Evolutionary conservation across 2,329 filamentous ascomycete species (phyloP), one percentile per base, ranked within the genome.

Genomic region (Ceratocystis ficicola): DNA sequence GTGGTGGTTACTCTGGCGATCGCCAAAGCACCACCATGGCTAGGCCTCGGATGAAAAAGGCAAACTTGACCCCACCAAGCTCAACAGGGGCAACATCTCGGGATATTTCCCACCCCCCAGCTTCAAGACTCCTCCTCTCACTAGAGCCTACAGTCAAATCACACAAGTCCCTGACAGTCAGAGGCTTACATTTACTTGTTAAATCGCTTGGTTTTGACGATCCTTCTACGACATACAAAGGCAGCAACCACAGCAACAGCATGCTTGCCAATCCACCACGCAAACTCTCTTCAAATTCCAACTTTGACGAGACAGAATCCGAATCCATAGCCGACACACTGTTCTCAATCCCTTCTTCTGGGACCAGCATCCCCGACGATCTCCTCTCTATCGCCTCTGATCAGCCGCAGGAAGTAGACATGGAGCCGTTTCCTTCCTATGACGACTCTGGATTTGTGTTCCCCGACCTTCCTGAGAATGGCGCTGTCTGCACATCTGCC

Each of bases 391-490:
- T 46, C 41, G 25, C 10, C 61, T 30, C 8, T 46, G 61, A 63
- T 20, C 22, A 28, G 25, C n/a, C 41, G 3, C 61, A 44, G 41
- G 61, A 63, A 44, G 17, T 44, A n/a, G 41, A 63, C 61, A 46
- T 63, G 55, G 65, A 66, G 25, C 65, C 61, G 62, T 66, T 66
- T 59, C 65, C 65, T 50, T 41, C 28, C 15, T 66, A 66, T 55
- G 65, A 66, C 28, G 65, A 66, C 52, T 66, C 62, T 25, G 62
- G 48, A 50, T 66, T 66, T 32, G 41, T 63, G 48, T 64, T 66
- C 41, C 20, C 52, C 10, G 65, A 66, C 25, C 55, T 36, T 6
- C 17, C 36, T 20, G 22, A 30, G 25, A 63, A 50, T 41, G 17
- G 44, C 7, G 12, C 17, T 15, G 28, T 32, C 44, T 50, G 62